Base-by-base conservation (phyloP, 169 alveolate species). In the Plasmodium yoelii region DNA sequence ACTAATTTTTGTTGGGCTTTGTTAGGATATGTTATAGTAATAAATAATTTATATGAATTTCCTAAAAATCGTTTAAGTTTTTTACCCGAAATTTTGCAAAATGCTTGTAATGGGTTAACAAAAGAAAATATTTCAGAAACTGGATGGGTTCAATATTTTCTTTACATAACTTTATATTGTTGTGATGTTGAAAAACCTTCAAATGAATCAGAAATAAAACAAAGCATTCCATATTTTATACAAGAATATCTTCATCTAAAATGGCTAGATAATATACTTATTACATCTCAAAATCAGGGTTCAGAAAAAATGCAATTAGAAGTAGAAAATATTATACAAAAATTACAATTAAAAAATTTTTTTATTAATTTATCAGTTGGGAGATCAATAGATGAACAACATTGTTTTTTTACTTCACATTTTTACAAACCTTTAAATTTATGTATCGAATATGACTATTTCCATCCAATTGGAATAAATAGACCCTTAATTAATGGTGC, bases 301-400 rank as follows among this genome's bases (percentile, higher is more conserved):
- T 92, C 96, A 22, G 97, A 95, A 80, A 80, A 73, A 87, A 91
- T 95, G 65, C 97, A 95, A 88, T 73, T 77, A 47, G 97, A 95
- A 86, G 95, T 94, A 59, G 97, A 94, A 68, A 88, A 93, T 26
- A 93, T 92, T n/a, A 89, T 95, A 46, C 92, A 91, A 73, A 93
- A 95, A 39, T 92, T 95, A 55, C 90, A 88, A 57, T 63, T 91
- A 68, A 87, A 86, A 44, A 92, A 92, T 61, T 95, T 93, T 22
- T 93, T 95, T 53, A 91, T 94, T 49, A 95, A 95, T 87, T 89
- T 96, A 80, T 94, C 97, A 34, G 95, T 93, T 8, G 97, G 97
- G 12, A 46, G 97, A 22, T 93, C 73, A 39, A 94, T 91, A 49
- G 97, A 95, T 84, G 97, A 95, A 68, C 97, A 95, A 71, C 97